These are phyloP conservation scores for Candolleomyces aberdarensis DNA, from an alignment of 768 basidiomycete species.

Conservation along the genomic window DNA sequence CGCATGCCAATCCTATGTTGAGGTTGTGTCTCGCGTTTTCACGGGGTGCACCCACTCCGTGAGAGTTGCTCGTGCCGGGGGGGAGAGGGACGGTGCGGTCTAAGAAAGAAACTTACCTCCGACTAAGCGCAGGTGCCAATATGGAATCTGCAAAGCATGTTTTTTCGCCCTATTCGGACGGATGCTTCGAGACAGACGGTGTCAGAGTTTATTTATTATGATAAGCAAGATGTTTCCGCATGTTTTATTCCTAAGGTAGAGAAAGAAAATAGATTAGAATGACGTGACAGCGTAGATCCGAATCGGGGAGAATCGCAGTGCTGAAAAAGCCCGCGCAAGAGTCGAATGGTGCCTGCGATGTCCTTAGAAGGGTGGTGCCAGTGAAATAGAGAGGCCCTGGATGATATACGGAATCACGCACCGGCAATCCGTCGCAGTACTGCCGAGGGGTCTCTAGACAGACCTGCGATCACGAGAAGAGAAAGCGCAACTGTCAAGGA, in stretches of 20 bases:
- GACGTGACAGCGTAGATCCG: neutral
- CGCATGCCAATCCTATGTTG: too few relatives aligned
- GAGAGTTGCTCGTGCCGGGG: too few relatives aligned
- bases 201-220: neutral
- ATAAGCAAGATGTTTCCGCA: neutral
- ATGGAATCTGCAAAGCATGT: neutral
- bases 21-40: too few relatives aligned
- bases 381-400: too few relatives aligned
- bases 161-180: neutral
- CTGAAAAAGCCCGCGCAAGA: neutral
- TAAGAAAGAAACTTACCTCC: too few relatives aligned
- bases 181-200: neutral
- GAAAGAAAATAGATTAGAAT: neutral
- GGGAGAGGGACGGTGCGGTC: too few relatives aligned
- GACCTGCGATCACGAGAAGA: too few relatives aligned
- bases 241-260: neutral
- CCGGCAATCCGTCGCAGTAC: neutral
- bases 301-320: neutral
- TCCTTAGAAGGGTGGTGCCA: too few relatives aligned
- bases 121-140: neutral
- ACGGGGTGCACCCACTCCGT: too few relatives aligned
- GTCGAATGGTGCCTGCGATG: neutral
- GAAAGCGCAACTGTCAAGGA: neutral
- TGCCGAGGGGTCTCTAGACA: neutral
- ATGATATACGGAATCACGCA: neutral